phyloP scores from a whole-genome alignment of 306 rosid species.

The Malus domestica region DNA sequence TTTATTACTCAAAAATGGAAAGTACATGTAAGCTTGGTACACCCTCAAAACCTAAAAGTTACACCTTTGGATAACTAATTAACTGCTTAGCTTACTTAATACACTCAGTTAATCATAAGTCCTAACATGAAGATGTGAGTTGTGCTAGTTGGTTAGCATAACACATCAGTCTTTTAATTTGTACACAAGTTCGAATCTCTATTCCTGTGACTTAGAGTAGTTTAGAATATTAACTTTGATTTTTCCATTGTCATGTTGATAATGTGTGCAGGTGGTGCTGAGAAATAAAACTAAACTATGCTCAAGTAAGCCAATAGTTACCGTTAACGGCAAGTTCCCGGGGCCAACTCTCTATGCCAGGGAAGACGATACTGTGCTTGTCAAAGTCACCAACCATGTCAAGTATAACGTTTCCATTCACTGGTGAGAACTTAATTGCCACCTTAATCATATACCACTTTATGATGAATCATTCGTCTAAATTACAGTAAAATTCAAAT shows the following conservation, averaged over 20 bases:
- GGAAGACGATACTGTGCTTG: conserved; percentile 72
- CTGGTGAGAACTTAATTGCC: conserved; percentile 36
- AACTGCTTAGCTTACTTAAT: not conserved
- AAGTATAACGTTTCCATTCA: conserved; percentile 59
- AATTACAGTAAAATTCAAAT: not conserved
- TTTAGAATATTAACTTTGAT: not conserved
- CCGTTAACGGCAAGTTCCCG: conserved; percentile 74
- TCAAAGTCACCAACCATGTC: conserved; percentile 66
- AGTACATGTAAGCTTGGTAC: conserved; percentile 18
- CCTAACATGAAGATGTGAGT: not conserved
- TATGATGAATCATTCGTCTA: not conserved
- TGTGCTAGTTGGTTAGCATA: not conserved
- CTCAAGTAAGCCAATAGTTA: conserved; percentile 58
- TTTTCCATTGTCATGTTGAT: not conserved
- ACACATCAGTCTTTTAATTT: not conserved
- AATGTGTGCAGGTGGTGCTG: conserved; percentile 52
- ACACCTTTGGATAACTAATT: not conserved
- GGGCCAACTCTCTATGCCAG: conserved; percentile 90
- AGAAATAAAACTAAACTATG: conserved; percentile 50
- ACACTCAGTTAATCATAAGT: not conserved
- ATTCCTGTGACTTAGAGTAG: not conserved
- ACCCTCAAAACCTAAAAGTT: conserved; percentile 17
- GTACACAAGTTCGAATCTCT: not conserved
- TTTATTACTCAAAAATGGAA: not conserved
- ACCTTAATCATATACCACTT: not conserved